Evolutionary conservation across 768 basidiomycete genomes (phyloP), one percentile per base, ranked within the genome.

Genomic region (Coprinellus micaceus): DNA sequence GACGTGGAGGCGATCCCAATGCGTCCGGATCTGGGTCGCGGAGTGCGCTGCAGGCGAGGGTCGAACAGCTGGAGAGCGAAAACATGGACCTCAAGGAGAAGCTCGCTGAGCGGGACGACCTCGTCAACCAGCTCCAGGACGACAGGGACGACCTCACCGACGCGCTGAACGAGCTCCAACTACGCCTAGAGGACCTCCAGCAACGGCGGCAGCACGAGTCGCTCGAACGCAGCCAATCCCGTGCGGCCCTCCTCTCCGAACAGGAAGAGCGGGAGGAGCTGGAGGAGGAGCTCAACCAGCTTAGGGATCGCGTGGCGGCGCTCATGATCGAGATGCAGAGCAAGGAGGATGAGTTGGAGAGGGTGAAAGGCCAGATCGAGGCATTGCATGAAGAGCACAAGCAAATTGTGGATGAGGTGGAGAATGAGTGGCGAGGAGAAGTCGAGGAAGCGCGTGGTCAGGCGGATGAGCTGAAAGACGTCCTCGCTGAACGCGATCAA

Each of bases 371-470:
- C 57, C 91, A 93, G 67, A 83, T 94, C 44, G 85, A 89, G 2
- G 89, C 94, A 47, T 68, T 96, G 44, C 78, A 93, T 4, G 73
- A 72, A 5, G 88, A 93, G 64, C 88, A 91, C 65, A 78, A 85
- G 52, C 77, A 82, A 26, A 86, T 90, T 52, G 82, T 92, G 2
- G 80, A 81, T 19, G 79, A 81, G 2, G 86, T 93, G 15, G 90
- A 92, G 63, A 82, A 86, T 41, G 90, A 91, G 63, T 96, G 93
- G 93, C 75, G 87, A 54, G 89, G 88, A 2, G 94, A 96, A 66
- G 85, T 95, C 2, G 85, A 92, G 59, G 91, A 93, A 60, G 84
- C 85, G 1, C 78, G 86, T 57, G 80, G 77, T 2, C 91, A 91
- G 62, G 83, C 87, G 0, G 91, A 93, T 54, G 91, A 95, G 67